phyloP scores from a whole-genome alignment of 495 filamentous ascomycete genomes.

The Sphaerosporella brunnea region DNA sequence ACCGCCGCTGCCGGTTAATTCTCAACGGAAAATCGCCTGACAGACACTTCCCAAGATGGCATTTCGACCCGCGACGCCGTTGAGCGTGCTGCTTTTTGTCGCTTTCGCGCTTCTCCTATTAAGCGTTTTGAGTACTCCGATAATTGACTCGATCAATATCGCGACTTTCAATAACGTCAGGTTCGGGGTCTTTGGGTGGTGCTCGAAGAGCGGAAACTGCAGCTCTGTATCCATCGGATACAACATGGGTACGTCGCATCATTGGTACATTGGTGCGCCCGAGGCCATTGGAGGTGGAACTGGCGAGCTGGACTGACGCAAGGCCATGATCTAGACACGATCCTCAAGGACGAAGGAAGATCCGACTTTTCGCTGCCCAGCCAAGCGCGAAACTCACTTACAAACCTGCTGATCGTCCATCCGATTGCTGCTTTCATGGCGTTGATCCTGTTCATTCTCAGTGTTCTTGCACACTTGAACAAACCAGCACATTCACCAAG shows the following conservation, averaged over 20 bases:
- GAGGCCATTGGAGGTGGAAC: constrained; percentile 3
- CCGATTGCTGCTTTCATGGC: constrained; percentile 77
- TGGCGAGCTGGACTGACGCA: constrained; percentile 1
- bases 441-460: constrained; percentile 64
- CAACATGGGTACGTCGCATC: constrained; percentile 47
- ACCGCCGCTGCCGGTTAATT: not conserved
- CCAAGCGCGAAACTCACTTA: constrained; percentile 62
- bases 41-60: not conserved
- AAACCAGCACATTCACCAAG: constrained; percentile 80
- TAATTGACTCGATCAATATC: constrained; percentile 69
- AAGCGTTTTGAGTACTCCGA: constrained; percentile 81
- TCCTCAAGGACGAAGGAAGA: constrained; percentile 1
- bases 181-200: constrained; percentile 91
- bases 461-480: constrained; percentile 70
- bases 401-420: constrained; percentile 79
- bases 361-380: constrained; percentile 57
- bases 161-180: constrained; percentile 56
- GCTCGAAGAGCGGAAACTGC: constrained; percentile 37
- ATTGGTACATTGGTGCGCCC: constrained; percentile 6
- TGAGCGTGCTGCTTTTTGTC: constrained; percentile 66
- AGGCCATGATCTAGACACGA: not conserved
- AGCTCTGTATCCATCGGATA: constrained; percentile 71
- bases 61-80: constrained; percentile 78
- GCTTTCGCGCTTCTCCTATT: constrained; percentile 75
- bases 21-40: not conserved